Percentiles rank a stretch among this genome's conserved stretches.
Conservation (phyloP, 225 moss, liverwort and hornwort genomes). For the Thuidium tamariscinum region DNA sequence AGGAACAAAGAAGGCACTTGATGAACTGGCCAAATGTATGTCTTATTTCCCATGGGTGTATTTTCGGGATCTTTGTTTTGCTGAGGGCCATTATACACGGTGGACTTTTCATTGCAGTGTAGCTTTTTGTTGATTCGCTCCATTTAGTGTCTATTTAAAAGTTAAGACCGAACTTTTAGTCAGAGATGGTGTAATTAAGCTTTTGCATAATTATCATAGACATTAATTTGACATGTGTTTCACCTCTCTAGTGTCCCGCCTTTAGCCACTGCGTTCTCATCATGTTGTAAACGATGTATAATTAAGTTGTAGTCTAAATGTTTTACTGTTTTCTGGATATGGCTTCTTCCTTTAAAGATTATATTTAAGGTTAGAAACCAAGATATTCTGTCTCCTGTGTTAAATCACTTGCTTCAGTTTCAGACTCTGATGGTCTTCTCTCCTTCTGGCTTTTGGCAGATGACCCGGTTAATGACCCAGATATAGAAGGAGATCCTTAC, state of each 20-base stretch:
- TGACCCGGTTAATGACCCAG: conserved; percentile 82
- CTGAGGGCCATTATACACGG: neutral
- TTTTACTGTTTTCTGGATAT: neutral
- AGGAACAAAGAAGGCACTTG: conserved; percentile 71
- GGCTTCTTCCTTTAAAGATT: neutral
- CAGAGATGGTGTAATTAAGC: neutral
- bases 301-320: neutral
- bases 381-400: neutral
- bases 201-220: neutral
- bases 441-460: conserved; percentile 36
- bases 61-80: neutral
- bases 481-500: conserved; percentile 97
- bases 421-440: neutral
- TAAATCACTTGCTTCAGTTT: neutral
- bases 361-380: neutral
- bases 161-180: neutral
- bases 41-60: neutral
- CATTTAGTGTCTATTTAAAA: neutral
- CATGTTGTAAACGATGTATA: neutral
- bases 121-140: neutral
- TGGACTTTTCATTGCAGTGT: neutral
- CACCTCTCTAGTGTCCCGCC: neutral
- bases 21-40: conserved; percentile 81
- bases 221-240: neutral
- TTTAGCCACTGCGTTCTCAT: neutral